A percentile compares a stretch with the other conserved stretches of the same genome.
These are phyloP conservation scores for Penicillium italicum DNA, from an alignment of 2,329 filamentous ascomycete genomes.

Conservation along the genomic window DNA sequence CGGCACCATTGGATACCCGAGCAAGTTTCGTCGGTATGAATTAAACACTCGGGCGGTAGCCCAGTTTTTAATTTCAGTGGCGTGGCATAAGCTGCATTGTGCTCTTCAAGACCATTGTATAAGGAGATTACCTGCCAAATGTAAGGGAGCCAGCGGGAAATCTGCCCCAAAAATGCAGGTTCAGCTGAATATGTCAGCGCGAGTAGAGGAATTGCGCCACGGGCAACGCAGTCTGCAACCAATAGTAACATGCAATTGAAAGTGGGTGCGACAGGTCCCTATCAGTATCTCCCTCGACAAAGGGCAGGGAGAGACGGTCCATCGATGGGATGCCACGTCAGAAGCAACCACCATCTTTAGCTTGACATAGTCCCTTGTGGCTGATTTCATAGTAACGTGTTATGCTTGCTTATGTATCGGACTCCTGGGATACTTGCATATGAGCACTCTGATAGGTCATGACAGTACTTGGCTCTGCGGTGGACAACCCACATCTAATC, in stretches of 20 bases:
- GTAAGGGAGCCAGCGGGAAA: constrained; percentile 10
- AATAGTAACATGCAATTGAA: not conserved
- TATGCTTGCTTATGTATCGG: constrained; percentile 21
- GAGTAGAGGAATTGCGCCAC: not conserved
- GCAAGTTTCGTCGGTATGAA: not conserved
- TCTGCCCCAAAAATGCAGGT: constrained; percentile 4
- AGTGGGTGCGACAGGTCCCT: constrained; percentile 12
- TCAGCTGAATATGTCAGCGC: constrained; percentile 8
- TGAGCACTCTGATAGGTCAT: constrained; percentile 15
- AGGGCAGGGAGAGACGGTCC: constrained; percentile 8
- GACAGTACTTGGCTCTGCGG: constrained; percentile 8
- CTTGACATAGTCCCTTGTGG: constrained; percentile 11
- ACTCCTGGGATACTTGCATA: constrained; percentile 3
- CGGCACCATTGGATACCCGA: constrained; percentile 11
- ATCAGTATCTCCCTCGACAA: constrained; percentile 11
- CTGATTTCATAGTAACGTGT: constrained; percentile 3
- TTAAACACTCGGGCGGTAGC: not conserved
- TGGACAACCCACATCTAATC: constrained; percentile 5
- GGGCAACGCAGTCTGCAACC: not conserved
- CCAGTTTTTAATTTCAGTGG: constrained; percentile 1
- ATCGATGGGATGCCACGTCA: constrained; percentile 34
- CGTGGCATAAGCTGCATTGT: not conserved
- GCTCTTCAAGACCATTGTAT: constrained; percentile 2
- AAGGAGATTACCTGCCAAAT: constrained; percentile 2
- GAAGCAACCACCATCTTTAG: constrained; percentile 18